Conservation (phyloP, 495 filamentous ascomycete genomes). For the Tuber brumale region DNA sequence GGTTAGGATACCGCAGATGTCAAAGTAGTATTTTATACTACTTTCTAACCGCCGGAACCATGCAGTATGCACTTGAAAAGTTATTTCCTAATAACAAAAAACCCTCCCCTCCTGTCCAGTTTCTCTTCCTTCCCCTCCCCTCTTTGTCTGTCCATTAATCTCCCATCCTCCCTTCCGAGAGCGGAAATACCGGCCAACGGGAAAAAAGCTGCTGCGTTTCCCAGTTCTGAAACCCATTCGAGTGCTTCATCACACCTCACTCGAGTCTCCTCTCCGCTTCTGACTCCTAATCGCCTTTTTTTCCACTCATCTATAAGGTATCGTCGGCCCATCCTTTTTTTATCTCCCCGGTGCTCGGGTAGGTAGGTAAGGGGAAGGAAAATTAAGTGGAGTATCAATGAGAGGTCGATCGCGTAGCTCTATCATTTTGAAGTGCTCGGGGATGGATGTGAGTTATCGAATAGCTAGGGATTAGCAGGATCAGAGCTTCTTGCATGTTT, state of each 20-base stretch:
- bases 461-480: too few species aligned
- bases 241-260: background rate
- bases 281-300: background rate
- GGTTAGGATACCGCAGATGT: background rate
- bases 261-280: background rate
- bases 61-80: background rate
- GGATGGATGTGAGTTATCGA: too few species aligned
- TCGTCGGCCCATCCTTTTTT: background rate
- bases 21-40: background rate
- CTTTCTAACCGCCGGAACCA: background rate
- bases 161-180: background rate
- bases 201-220: background rate
- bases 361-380: background rate
- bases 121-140: background rate
- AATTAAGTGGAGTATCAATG: background rate
- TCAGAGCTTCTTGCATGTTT: too few species aligned
- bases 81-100: background rate
- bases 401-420: background rate
- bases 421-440: background rate
- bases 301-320: background rate
- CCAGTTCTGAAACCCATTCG: background rate
- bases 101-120: background rate
- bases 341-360: background rate
- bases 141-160: background rate
- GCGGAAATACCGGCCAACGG: background rate